Evolutionary conservation across 768 basidiomycete species (phyloP).

Genomic region (Leccinum broughii): DNA sequence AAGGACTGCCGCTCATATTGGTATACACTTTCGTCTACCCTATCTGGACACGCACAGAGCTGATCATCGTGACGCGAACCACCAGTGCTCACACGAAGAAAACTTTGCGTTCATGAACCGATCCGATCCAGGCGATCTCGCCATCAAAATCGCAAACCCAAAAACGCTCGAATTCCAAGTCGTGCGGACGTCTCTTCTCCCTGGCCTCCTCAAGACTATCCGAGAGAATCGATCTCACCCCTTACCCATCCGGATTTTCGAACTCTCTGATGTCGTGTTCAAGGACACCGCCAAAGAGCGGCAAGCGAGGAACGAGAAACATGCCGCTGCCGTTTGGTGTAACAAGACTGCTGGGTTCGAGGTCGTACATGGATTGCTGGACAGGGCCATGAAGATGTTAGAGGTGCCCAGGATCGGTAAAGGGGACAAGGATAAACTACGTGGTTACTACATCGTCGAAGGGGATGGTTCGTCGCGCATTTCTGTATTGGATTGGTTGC

Average conservation of each 20-base stretch:
- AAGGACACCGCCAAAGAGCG: slow-evolving; percentile 79
- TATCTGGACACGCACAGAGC: not conserved
- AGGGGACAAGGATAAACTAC: slow-evolving; percentile 51
- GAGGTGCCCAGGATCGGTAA: slow-evolving; percentile 80
- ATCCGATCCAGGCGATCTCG: slow-evolving; percentile 74
- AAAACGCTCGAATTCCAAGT: slow-evolving; percentile 98
- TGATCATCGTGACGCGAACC: slow-evolving; percentile 10
- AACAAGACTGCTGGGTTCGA: slow-evolving; percentile 98
- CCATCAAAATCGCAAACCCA: slow-evolving; percentile 93
- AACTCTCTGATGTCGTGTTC: slow-evolving; percentile 89
- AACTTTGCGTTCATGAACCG: slow-evolving; percentile 95
- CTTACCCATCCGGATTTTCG: slow-evolving; percentile 91
- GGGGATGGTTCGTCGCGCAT: slow-evolving; percentile 61
- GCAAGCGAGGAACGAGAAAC: slow-evolving; percentile 84
- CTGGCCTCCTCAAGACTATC: slow-evolving; percentile 94
- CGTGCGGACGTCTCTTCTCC: slow-evolving; percentile 92
- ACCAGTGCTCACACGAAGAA: slow-evolving; percentile 95
- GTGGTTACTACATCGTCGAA: slow-evolving; percentile 93
- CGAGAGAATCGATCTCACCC: slow-evolving; percentile 95
- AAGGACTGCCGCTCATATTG: slow-evolving; percentile 91
- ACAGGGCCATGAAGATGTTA: slow-evolving; percentile 94
- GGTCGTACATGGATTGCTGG: slow-evolving; percentile 91
- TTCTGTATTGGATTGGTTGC: not conserved
- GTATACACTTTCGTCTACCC: slow-evolving; percentile 40
- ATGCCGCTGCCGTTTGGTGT: slow-evolving; percentile 92